Base-by-base conservation (phyloP, 768 basidiomycete genomes). In the Cystofilobasidium bisporidii region DNA sequence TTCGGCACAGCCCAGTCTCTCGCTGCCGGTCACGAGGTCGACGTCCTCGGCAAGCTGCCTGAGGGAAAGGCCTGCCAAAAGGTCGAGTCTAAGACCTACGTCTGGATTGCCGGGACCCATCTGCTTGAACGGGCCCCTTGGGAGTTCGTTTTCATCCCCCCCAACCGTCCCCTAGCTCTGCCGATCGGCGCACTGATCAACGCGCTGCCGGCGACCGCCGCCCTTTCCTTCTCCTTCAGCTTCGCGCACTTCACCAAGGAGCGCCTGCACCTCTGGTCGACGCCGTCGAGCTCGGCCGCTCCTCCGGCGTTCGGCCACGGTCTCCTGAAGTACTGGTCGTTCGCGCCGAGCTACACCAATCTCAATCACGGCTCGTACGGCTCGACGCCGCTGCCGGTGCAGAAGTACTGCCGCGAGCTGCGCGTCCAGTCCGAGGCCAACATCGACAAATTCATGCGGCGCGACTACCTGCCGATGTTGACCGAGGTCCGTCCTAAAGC, bases 361-460 rank as follows among this genome's bases (percentile, higher is more conserved):
- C 64, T 79, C 22, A 79, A 79, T 63, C 73, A 78, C 63, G 79
- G 77, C 30, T 47, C 41, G 40, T 76, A 67, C 56, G 71, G 43
- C 53, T 43, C 32, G 33, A 30, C 56, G 20, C 53, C 68, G n/a
- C 58, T 40, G 28, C 68, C 68, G 0, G 68, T 69, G 20, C 56
- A 64, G 32, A 38, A 26, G 20, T 45, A 53, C 41, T 53, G 76
- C 74, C 12, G 79, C 75, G 70, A 79, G 77, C 18, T 76, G 76
- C 26, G 70, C 72, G 9, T 77, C 77, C 1, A 56, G 53, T 9
- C 30, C n/a, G 59, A 40, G 59, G 41, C 10, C n/a, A 30, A 26
- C 73, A 75, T 20, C 76, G 59, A 60, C 78, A 11, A 47, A 74
- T 28, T 71, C 75, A 32, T 74, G 75, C 32, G 73, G 73, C 61